A percentile compares a stretch with the other conserved stretches of the same genome.
Evolutionary conservation across 805 yeast species (phyloP).

Genomic region (Cyberlindnera subsufficiens): DNA sequence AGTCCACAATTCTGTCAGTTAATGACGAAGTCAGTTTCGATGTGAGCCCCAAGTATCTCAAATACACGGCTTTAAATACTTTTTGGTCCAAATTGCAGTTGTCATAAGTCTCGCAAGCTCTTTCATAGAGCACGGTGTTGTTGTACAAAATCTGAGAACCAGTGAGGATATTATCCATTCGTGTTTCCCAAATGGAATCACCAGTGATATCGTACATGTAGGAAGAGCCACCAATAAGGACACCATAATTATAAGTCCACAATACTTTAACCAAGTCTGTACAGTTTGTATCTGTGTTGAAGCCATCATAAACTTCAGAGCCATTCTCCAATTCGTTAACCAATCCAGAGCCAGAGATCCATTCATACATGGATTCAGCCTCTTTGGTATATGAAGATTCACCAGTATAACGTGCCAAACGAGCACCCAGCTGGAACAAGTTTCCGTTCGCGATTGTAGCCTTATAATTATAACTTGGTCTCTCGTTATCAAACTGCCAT

Average conservation of each 20-base stretch:
- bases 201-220: slow-evolving; percentile 63
- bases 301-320: slow-evolving; percentile 66
- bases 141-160: slow-evolving; percentile 31
- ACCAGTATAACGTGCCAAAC: slow-evolving; percentile 53
- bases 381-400: slow-evolving; percentile 44
- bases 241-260: slow-evolving; percentile 86
- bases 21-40: slow-evolving; percentile 60
- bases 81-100: slow-evolving; percentile 82
- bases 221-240: slow-evolving; percentile 69
- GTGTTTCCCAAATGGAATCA: slow-evolving; percentile 49
- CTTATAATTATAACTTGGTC: slow-evolving; percentile 57
- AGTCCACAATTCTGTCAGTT: slow-evolving; percentile 24
- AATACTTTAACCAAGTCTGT: slow-evolving; percentile 45
- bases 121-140: slow-evolving; percentile 62
- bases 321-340: slow-evolving; percentile 30
- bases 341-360: slow-evolving; percentile 48
- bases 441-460: slow-evolving; percentile 63
- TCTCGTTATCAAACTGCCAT: slow-evolving; percentile 64
- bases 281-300: slow-evolving; percentile 54
- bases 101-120: slow-evolving; percentile 67
- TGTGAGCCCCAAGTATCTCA: slow-evolving; percentile 70
- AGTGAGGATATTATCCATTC: slow-evolving; percentile 11
- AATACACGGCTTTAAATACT: slow-evolving; percentile 78
- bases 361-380: slow-evolving; percentile 51
- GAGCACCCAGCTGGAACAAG: slow-evolving; percentile 55